These are phyloP conservation scores for Phanerochaete carnosa DNA, from an alignment of 768 basidiomycete genomes.

Conservation along the genomic window DNA sequence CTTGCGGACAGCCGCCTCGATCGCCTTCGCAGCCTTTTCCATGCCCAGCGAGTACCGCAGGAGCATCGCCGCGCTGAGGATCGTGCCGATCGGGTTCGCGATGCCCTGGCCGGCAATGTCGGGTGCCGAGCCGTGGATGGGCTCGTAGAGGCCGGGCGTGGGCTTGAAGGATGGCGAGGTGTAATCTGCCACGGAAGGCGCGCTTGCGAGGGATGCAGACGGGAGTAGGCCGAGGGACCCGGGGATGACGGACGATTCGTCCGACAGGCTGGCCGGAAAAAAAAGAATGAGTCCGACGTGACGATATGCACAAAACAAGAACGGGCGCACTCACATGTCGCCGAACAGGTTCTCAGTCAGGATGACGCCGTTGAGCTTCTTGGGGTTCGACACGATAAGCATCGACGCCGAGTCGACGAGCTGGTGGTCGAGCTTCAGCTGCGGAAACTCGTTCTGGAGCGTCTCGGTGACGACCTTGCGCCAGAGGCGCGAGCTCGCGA, in stretches of 20 bases:
- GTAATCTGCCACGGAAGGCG: conserved; percentile 51
- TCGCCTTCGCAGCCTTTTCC: conserved; percentile 76
- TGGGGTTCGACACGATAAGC: conserved; percentile 87
- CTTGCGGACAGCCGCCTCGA: conserved; percentile 89
- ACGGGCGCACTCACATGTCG: conserved; percentile 72
- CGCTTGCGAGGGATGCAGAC: conserved; percentile 93
- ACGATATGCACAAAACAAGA: not conserved
- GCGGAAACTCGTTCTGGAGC: conserved; percentile 81
- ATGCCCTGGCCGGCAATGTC: conserved; percentile 89
- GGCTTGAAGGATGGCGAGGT: conserved; percentile 62
- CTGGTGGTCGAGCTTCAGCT: conserved; percentile 83
- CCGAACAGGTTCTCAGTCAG: conserved; percentile 96
- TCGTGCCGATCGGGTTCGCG: conserved; percentile 94
- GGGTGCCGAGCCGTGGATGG: conserved; percentile 97
- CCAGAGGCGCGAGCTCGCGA: conserved; percentile 94
- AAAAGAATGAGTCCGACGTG: not conserved
- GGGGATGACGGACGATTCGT: conserved; percentile 95
- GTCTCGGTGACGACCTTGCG: conserved; percentile 88
- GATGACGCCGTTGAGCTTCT: conserved; percentile 92
- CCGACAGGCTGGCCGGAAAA: conserved; percentile 90
- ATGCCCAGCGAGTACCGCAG: conserved; percentile 93
- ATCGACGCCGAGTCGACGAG: conserved; percentile 96
- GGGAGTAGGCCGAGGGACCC: conserved; percentile 95
- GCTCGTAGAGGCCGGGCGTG: conserved; percentile 90
- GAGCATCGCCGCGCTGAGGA: conserved; percentile 94